These are phyloP conservation scores for Pseudomassariella vexata DNA, from an alignment of 2,329 filamentous ascomycete species.

Conservation along the genomic window DNA sequence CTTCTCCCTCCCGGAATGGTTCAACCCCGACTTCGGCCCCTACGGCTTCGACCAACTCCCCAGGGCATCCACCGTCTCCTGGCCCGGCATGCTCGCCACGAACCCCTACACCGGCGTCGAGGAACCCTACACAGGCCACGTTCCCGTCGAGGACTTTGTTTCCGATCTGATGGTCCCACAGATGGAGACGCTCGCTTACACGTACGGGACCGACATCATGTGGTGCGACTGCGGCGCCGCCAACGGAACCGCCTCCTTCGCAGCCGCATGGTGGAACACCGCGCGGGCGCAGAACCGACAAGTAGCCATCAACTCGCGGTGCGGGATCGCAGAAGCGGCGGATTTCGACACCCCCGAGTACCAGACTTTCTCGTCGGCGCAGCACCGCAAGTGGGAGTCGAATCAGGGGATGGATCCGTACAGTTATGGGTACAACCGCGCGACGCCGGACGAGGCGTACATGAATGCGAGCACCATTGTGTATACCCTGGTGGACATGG, in stretches of 20 bases:
- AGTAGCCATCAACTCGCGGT: slow-evolving; percentile 48
- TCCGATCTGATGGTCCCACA: slow-evolving; percentile 33
- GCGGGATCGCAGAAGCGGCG: slow-evolving; percentile 38
- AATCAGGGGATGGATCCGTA: slow-evolving; percentile 53
- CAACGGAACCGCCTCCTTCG: slow-evolving; percentile 31
- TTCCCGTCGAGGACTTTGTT: slow-evolving; percentile 30
- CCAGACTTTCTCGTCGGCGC: slow-evolving; percentile 37
- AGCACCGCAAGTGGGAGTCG: slow-evolving; percentile 50
- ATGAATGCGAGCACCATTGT: slow-evolving; percentile 43
- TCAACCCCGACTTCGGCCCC: slow-evolving; percentile 31
- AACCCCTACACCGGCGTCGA: slow-evolving; percentile 32
- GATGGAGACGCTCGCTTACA: slow-evolving; percentile 34
- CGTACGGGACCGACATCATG: slow-evolving; percentile 36
- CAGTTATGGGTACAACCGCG: slow-evolving; percentile 49
- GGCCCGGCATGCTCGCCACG: slow-evolving; percentile 28
- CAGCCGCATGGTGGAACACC: slow-evolving; percentile 33
- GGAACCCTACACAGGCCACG: slow-evolving; percentile 33
- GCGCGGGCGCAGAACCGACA: slow-evolving; percentile 32
- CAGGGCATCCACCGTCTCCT: slow-evolving; percentile 18
- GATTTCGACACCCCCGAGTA: slow-evolving; percentile 56
- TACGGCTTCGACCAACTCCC: slow-evolving; percentile 30
- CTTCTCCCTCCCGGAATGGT: slow-evolving; percentile 39
- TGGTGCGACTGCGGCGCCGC: slow-evolving; percentile 37
- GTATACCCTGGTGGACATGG: slow-evolving; percentile 42
- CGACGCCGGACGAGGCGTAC: slow-evolving; percentile 39